Evolutionary conservation across 2,329 filamentous ascomycete genomes (phyloP).

Genomic region (Alternaria viburni): DNA sequence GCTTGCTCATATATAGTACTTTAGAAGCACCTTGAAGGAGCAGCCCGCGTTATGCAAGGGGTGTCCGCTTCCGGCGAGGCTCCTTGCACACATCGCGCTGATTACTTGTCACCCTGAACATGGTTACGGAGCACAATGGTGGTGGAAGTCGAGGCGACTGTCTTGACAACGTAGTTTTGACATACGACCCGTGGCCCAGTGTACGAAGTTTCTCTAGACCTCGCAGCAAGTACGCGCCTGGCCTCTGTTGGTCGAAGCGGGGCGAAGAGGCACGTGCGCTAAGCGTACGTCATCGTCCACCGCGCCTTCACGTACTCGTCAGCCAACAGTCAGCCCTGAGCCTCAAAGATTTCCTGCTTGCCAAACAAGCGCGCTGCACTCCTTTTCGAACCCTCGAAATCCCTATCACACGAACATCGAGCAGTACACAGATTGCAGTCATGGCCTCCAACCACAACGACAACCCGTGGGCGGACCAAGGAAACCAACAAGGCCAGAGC

Average conservation of each 20-base stretch:
- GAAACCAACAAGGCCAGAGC: slow-evolving; percentile 21
- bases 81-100: not conserved
- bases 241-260: slow-evolving; percentile 8
- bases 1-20: not conserved
- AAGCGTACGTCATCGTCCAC: slow-evolving; percentile 22
- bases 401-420: not conserved
- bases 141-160: too few relatives aligned
- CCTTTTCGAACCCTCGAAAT: not conserved
- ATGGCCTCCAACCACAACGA: slow-evolving; percentile 28
- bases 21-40: not conserved
- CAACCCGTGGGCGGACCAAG: slow-evolving; percentile 34
- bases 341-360: slow-evolving; percentile 18
- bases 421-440: not conserved
- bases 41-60: not conserved
- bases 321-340: slow-evolving; percentile 15
- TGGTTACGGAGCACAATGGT: too few relatives aligned
- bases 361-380: slow-evolving; percentile 1
- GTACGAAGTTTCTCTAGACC: not conserved
- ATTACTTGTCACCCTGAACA: too few relatives aligned
- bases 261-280: slow-evolving; percentile 17
- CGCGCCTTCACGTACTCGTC: slow-evolving; percentile 15
- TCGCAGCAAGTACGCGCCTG: not conserved
- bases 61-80: not conserved
- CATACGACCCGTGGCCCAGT: not conserved
- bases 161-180: not conserved